Conservation (phyloP, 768 basidiomycete species). For the Dentipellis fragilis region DNA sequence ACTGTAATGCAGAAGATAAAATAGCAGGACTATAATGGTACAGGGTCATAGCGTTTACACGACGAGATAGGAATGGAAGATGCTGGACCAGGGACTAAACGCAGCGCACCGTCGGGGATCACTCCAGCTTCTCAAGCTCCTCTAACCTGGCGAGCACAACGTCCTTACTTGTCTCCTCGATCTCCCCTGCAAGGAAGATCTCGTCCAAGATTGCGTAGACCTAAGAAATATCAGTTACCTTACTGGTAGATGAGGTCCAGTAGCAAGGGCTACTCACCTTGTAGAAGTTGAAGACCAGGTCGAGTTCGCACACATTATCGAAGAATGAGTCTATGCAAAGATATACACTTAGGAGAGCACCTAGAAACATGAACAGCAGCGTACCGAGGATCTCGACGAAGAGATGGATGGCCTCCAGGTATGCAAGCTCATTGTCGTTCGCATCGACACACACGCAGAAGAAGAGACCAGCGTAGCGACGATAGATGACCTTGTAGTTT, state of each 20-base stretch:
- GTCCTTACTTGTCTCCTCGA: slow-evolving; percentile 96
- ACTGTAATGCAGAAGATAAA: too few relatives aligned
- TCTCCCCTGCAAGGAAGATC: slow-evolving; percentile 95
- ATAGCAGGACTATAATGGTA: too few relatives aligned
- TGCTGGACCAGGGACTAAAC: too few relatives aligned
- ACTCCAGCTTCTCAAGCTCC: slow-evolving; percentile 89
- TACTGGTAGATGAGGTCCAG: neutral
- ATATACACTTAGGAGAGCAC: slow-evolving; percentile 2
- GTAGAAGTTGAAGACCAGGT: slow-evolving; percentile 98
- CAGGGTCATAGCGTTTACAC: too few relatives aligned
- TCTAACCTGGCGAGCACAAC: slow-evolving; percentile 88
- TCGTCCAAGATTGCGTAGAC: slow-evolving; percentile 98
- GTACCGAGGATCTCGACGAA: slow-evolving; percentile 95
- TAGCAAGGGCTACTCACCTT: slow-evolving; percentile 43
- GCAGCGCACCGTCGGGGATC: slow-evolving; percentile 10
- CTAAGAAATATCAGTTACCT: slow-evolving; percentile 25
- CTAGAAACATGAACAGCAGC: slow-evolving; percentile 17
- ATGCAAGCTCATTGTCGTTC: slow-evolving; percentile 96
- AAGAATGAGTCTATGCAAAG: slow-evolving; percentile 79
- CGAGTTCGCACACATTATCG: slow-evolving; percentile 96
- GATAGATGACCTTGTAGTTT: slow-evolving; percentile 95
- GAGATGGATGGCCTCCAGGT: slow-evolving; percentile 94
- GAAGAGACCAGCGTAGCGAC: slow-evolving; percentile 94
- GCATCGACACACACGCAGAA: slow-evolving; percentile 97
- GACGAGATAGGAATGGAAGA: too few relatives aligned